Percentiles rank a stretch among this genome's conserved stretches.
phyloP scores from a whole-genome alignment of 108 stramenopile species.

The Cyclotella kingstonii region DNA sequence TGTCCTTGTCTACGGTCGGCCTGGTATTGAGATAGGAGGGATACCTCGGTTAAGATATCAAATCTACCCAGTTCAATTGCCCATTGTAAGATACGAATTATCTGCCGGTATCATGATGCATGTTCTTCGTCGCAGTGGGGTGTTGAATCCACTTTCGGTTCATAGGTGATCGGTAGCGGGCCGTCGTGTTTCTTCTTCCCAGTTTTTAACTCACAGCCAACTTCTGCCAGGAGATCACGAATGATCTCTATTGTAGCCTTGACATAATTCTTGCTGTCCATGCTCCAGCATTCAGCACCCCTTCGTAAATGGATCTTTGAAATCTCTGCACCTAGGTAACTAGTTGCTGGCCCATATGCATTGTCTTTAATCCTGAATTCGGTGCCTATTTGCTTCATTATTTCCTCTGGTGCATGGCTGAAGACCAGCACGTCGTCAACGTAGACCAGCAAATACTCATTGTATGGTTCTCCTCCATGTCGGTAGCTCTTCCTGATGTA shows the following conservation, averaged over 20 bases:
- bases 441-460: conserved; percentile 10
- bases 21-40: conserved; percentile 5
- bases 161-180: conserved; percentile 19
- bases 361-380: background rate
- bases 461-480: conserved; percentile 16
- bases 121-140: conserved; percentile 9
- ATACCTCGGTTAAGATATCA: conserved; percentile 43
- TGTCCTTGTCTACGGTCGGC: conserved; percentile 21
- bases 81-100: conserved; percentile 51
- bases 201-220: conserved; percentile 15
- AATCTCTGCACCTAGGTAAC: conserved; percentile 34
- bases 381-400: conserved; percentile 11
- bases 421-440: conserved; percentile 1
- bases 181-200: background rate
- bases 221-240: conserved; percentile 17
- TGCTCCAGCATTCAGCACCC: conserved; percentile 12
- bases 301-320: background rate
- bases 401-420: background rate
- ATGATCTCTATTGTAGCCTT: conserved; percentile 13
- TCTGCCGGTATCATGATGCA: conserved; percentile 10
- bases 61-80: conserved; percentile 42
- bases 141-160: conserved; percentile 34
- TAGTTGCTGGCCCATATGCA: background rate
- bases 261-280: conserved; percentile 4
- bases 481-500: conserved; percentile 9